phyloP scores from a whole-genome alignment of 257 asterid genomes.

The Fraxinus cuspidata region DNA sequence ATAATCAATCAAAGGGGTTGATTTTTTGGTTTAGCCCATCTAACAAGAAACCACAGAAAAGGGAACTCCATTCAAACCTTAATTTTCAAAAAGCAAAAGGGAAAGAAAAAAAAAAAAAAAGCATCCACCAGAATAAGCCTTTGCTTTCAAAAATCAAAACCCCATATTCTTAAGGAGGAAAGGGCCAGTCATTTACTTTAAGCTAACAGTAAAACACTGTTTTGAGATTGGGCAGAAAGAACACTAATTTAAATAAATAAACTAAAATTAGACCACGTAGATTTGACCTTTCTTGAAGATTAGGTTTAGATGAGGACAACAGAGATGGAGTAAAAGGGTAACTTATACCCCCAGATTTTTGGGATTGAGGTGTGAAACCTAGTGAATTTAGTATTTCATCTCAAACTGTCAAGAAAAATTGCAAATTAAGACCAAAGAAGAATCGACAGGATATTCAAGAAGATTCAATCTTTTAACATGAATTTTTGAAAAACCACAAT shows the following conservation, averaged over 20 bases:
- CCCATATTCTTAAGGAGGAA: slow-evolving; percentile 52
- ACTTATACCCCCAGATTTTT: background rate
- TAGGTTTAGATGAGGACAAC: background rate
- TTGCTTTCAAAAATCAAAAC: slow-evolving; percentile 65
- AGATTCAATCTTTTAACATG: slow-evolving; percentile 34
- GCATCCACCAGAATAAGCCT: slow-evolving; percentile 65
- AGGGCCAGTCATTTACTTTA: slow-evolving; percentile 42
- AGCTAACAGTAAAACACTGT: slow-evolving; percentile 45
- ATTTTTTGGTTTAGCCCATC: slow-evolving; percentile 50
- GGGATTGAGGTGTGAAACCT: background rate
- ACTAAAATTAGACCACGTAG: slow-evolving; percentile 40
- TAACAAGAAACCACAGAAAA: slow-evolving; percentile 48
- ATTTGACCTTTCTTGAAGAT: slow-evolving; percentile 33
- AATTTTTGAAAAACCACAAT: slow-evolving; percentile 17
- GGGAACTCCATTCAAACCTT: slow-evolving; percentile 44
- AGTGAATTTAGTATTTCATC: background rate
- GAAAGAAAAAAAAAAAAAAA: slow-evolving; percentile 37
- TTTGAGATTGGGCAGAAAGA: slow-evolving; percentile 31
- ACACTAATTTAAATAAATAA: slow-evolving; percentile 22
- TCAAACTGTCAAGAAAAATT: background rate
- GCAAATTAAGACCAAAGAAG: background rate
- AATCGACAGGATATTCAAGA: slow-evolving; percentile 27
- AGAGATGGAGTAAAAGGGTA: background rate
- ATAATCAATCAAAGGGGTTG: slow-evolving; percentile 26
- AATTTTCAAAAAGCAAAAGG: slow-evolving; percentile 66